Base-by-base conservation (phyloP, 1,139 yeast genomes). In the Chernovozyma aurita region DNA sequence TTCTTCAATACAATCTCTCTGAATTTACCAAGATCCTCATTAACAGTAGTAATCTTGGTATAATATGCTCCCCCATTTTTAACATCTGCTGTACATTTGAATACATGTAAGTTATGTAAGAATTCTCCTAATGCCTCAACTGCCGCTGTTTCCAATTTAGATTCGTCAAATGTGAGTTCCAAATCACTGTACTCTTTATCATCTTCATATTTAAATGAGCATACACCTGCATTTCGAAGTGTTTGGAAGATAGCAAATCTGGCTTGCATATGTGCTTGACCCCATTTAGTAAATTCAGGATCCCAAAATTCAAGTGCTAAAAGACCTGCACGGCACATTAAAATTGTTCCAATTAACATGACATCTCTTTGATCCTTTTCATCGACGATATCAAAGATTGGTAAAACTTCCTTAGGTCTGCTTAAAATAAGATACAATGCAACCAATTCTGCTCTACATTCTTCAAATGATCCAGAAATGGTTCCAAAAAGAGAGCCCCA, bases 211-310 rank as follows among this genome's bases (percentile, higher is more conserved):
- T 68, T 67, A 42, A 86, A 61, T 36, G 70, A 66, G 34, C 76
- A 80, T 22, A 82, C 77, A 16, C 84, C 82, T 4, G 94, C 88
- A 37, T 78, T 69, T 50, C 83, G 64, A 53, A 85, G 79, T 22
- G 81, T 74, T 63, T 84, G 85, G 70, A 85, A 71, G 48, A 87
- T 86, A 27, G 92, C 85, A 59, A 76, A 87, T 54, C 96, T 71
- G 5, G 95, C 95, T 65, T 86, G 95, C 88, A 86, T 85, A 56
- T 87, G 96, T n/a, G 95, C 80, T 63, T 87, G 96, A 25, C 95
- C 95, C 95, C 95, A 87, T 59, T 85, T 85, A 42, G 70, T 64
- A 26, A 86, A 71, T 32, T 63, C 59, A 30, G 95, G 95, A 57
- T 86, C 95, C 87, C 94, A 87, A 58, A 73, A 85, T 57, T 87